Percentiles rank a stretch among this genome's conserved stretches.
Evolutionary conservation across 225 moss, liverwort and hornwort species (phyloP).

Genomic region (Physcomitrium patens): DNA sequence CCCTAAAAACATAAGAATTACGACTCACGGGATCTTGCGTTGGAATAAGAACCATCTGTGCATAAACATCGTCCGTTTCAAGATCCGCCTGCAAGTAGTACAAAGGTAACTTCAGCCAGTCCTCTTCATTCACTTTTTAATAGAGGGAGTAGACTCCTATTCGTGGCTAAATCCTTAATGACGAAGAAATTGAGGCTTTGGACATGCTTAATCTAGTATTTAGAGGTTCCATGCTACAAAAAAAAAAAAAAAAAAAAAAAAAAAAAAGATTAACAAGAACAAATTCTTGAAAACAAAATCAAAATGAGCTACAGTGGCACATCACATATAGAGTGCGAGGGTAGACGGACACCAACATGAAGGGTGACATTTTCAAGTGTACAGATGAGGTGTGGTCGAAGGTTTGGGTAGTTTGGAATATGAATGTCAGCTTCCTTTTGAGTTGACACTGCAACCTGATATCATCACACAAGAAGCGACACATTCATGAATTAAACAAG

Average conservation of each 20-base stretch:
- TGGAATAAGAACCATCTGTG: constrained; percentile 50
- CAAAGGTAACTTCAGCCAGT: constrained; percentile 15
- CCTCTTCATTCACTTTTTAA: constrained; percentile 15
- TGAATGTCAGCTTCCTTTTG: constrained; percentile 55
- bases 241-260: constrained; percentile 17
- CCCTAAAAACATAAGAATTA: constrained; percentile 11
- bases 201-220: neutral
- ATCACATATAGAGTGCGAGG: neutral
- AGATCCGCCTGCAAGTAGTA: constrained; percentile 41
- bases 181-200: neutral
- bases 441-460: constrained; percentile 50
- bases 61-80: constrained; percentile 52
- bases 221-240: neutral
- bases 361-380: constrained; percentile 55
- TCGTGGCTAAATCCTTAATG: neutral
- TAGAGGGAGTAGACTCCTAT: constrained; percentile 5
- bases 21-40: constrained; percentile 43
- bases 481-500: neutral
- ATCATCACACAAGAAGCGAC: constrained; percentile 3
- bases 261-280: neutral
- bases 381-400: constrained; percentile 47
- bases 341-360: constrained; percentile 38
- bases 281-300: neutral
- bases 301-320: neutral
- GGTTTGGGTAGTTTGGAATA: constrained; percentile 50